phyloP scores from a whole-genome alignment of 768 basidiomycete genomes.

The Terana coerulea region DNA sequence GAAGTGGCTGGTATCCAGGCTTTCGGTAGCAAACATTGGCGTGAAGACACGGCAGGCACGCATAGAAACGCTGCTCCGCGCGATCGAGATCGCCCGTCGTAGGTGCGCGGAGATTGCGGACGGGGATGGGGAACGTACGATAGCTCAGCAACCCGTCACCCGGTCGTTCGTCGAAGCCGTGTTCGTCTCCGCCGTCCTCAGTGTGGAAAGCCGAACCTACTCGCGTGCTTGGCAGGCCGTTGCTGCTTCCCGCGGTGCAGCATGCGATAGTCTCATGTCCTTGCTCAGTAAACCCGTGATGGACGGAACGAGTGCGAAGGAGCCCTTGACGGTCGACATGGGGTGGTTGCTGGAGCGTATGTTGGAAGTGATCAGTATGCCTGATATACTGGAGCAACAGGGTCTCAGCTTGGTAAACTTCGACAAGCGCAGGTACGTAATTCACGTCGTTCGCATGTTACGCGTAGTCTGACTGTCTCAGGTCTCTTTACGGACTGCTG shows the following conservation, averaged over 20 bases:
- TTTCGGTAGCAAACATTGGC: slow-evolving; percentile 63
- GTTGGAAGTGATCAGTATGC: slow-evolving; percentile 71
- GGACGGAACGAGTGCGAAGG: slow-evolving; percentile 40
- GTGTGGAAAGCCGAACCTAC: slow-evolving; percentile 76
- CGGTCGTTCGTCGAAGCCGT: slow-evolving; percentile 82
- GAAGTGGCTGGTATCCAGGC: slow-evolving; percentile 73
- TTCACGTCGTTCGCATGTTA: background rate
- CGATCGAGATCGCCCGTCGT: slow-evolving; percentile 69
- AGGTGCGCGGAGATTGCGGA: slow-evolving; percentile 45
- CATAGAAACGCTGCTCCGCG: slow-evolving; percentile 68
- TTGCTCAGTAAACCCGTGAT: slow-evolving; percentile 51
- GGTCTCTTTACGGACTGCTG: slow-evolving; percentile 66
- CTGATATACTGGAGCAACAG: slow-evolving; percentile 63
- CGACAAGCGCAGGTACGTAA: slow-evolving; percentile 71
- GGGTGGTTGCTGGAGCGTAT: slow-evolving; percentile 83
- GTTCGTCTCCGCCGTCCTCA: slow-evolving; percentile 69
- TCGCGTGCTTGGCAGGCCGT: slow-evolving; percentile 76
- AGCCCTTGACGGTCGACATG: slow-evolving; percentile 66
- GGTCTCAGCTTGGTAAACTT: slow-evolving; percentile 67
- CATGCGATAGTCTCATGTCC: slow-evolving; percentile 56
- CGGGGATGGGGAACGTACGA: slow-evolving; percentile 14
- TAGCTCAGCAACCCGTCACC: slow-evolving; percentile 52
- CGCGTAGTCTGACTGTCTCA: slow-evolving; percentile 22
- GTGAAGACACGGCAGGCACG: slow-evolving; percentile 61
- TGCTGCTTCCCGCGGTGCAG: slow-evolving; percentile 55